A percentile compares a stretch with the other conserved stretches of the same genome.
phyloP scores from a whole-genome alignment of 2,329 filamentous ascomycete species.

The Parascedosporium putredinis region DNA sequence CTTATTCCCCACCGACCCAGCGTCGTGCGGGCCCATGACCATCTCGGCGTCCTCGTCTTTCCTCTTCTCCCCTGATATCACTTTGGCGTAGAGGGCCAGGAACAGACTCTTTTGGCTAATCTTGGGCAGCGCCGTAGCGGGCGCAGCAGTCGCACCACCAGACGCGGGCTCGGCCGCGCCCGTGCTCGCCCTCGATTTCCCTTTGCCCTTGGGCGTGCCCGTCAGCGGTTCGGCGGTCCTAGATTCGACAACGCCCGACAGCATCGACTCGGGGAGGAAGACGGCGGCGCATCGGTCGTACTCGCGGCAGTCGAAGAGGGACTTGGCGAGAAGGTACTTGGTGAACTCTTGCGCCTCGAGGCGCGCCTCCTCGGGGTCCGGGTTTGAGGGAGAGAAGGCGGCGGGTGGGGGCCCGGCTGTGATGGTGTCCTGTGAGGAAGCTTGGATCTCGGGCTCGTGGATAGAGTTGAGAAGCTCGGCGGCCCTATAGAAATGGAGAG shows the following conservation, averaged over 20 bases:
- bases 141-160: not conserved
- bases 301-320: slow-evolving; percentile 90
- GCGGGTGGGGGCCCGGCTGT: slow-evolving; percentile 32
- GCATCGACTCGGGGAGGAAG: slow-evolving; percentile 70
- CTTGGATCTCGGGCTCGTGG: slow-evolving; percentile 45
- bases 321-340: slow-evolving; percentile 82
- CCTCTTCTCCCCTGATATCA: slow-evolving; percentile 86
- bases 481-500: slow-evolving; percentile 49
- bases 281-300: slow-evolving; percentile 88
- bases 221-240: slow-evolving; percentile 27
- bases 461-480: slow-evolving; percentile 87
- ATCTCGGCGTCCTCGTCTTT: slow-evolving; percentile 96
- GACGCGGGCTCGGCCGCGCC: slow-evolving; percentile 10
- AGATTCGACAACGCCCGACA: slow-evolving; percentile 53
- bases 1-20: slow-evolving; percentile 74
- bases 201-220: slow-evolving; percentile 47
- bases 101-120: slow-evolving; percentile 90
- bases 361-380: slow-evolving; percentile 60
- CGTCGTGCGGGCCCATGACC: slow-evolving; percentile 87
- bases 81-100: slow-evolving; percentile 83
- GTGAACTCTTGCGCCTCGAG: slow-evolving; percentile 72
- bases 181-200: slow-evolving; percentile 36
- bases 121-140: slow-evolving; percentile 30
- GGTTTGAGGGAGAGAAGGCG: slow-evolving; percentile 42
- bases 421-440: slow-evolving; percentile 16